Evolutionary conservation across 176 grass and related monocot genomes (phyloP), one percentile per base, ranked within the genome.

Genomic region (Musa schizocarpa): DNA sequence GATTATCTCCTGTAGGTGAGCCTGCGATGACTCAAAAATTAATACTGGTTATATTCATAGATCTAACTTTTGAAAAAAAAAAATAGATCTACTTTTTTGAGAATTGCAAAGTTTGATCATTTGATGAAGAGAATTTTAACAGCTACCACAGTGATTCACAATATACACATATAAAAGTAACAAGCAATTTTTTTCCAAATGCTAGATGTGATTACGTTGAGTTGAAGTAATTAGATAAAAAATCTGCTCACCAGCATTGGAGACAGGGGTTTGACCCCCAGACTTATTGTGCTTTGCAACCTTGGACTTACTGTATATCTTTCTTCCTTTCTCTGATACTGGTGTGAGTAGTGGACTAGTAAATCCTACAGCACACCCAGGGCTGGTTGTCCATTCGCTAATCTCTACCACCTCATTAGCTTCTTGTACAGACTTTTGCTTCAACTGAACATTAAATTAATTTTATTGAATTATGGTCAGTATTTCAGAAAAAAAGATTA

Each of bases 201-300:
- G 0, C 29, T 22, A 77, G 26, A 69, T 16, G 71, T 53, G 25
- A 66, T 66, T 8, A 66, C 0, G 0, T 27, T 29, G 9, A 26
- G 23, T 23, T 54, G 56, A 66, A 72, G 56, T 13, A 88, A 65
- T 54, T 69, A 54, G 53, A 62, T 59, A 73, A 73, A 68, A 76
- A n/a, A 62, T 70, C 27, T 75, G 83, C 81, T 87, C 78, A 83
- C 95, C 95, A 84, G 81, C 86, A 89, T 86, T 98, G 67, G 86
- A 86, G 73, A 77, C 66, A 57, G 88, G 84, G 48, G 76, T 77
- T 65, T 82, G 84, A 79, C 79, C 69, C 66, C 25, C 84, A 78
- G 80, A 63, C 75, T 91, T 88, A 65, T 51, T 86, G 76, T 50
- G 69, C 80, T 89, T 87, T 80, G 80, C 22, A 73, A 26, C 79